These are phyloP conservation scores for Yarrowia galli DNA, from an alignment of 1,139 yeast genomes.

Conservation along the genomic window DNA sequence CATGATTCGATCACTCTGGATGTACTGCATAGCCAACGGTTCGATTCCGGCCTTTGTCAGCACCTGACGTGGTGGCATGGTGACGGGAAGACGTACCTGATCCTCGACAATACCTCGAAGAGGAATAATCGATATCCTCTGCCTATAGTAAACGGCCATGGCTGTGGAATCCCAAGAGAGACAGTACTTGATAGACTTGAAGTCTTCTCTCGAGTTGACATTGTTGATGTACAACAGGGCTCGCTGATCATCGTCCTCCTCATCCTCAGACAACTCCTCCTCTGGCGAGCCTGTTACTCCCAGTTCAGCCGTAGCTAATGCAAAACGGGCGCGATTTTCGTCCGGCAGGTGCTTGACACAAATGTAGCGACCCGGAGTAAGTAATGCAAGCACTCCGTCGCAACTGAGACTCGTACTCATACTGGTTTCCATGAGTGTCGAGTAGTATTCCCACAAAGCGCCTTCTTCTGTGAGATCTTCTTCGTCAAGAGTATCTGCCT, in stretches of 20 bases:
- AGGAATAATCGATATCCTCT: constrained; percentile 24
- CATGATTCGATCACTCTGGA: constrained; percentile 38
- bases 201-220: constrained; percentile 16
- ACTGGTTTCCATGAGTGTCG: constrained; percentile 44
- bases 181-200: constrained; percentile 21
- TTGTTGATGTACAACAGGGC: constrained; percentile 1
- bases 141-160: constrained; percentile 34
- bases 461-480: constrained; percentile 40
- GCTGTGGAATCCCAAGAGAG: constrained; percentile 29
- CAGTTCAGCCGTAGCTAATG: constrained; percentile 18
- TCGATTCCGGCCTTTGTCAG: constrained; percentile 7
- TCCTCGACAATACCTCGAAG: constrained; percentile 9
- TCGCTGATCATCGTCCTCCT: constrained; percentile 29
- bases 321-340: constrained; percentile 26
- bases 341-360: constrained; percentile 26
- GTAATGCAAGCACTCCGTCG: constrained; percentile 44
- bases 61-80: constrained; percentile 35
- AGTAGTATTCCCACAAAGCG: constrained; percentile 46
- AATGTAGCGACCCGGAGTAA: constrained; percentile 36
- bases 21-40: constrained; percentile 35
- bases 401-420: constrained; percentile 46
- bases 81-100: constrained; percentile 9
- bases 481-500: constrained; percentile 40
- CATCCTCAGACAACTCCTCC: constrained; percentile 40
- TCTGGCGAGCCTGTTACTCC: constrained; percentile 21